Evolutionary conservation across 768 basidiomycete genomes (phyloP), one percentile per base, ranked within the genome.

Genomic region (Polyporus arcularius): DNA sequence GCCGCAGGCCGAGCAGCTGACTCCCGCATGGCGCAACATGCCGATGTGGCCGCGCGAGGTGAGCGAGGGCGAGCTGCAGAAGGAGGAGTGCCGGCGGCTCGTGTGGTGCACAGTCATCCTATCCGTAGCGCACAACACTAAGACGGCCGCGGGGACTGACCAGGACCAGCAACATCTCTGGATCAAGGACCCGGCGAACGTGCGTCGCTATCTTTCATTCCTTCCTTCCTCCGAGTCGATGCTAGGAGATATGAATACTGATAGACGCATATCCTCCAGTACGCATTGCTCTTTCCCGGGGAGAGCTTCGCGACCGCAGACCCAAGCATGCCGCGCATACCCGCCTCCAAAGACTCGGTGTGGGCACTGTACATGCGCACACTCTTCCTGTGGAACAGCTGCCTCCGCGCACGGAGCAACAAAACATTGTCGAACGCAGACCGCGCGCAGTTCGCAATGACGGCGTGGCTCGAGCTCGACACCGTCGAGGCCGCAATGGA

Each of bases 351-450:
- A 70, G 82, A 89, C 58, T 86, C 86, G 7, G 76, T 90, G 21
- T 92, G 87, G 88, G 87, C 87, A 11, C 74, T 91, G 50, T 83
- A 87, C 68, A 83, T 87, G 67, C 84, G 88, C 45, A 78, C 82
- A 6, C 85, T 87, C 72, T 74, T 92, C 28, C 75, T 91, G 28
- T 92, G 90, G 89, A 83, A 88, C 71, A 81, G 80, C n/a, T 92
- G 89, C 65, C 76, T 87, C 56, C 83, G 82, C 47, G 85, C 87
- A 79, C 83, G 84, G 35, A 46, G 66, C n/a, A 78, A 80, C 54
- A 70, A 77, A 45, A 62, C 54, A 6, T 74, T 77, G 26, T 70
- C 75, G 31, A 81, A 86, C 46, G 68, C 72, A 3, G 81, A 84
- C 38, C 85, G 84, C 67, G 82, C 83, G 12, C 79, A 82, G 39